Base-by-base conservation (phyloP, 805 yeast genomes). In the Suhomyces prunicola region DNA sequence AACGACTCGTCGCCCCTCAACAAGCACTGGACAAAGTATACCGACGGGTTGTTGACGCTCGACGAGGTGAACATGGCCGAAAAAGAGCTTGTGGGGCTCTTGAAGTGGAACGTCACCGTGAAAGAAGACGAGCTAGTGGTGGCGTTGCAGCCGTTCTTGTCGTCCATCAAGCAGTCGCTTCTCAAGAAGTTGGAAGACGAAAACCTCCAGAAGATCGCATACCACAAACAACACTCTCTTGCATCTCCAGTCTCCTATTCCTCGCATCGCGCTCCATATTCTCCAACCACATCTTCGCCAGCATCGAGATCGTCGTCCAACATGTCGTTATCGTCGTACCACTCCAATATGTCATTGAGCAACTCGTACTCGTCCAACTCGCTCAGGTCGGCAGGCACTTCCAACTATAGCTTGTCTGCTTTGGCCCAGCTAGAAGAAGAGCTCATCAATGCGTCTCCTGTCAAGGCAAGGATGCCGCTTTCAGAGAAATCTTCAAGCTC, bases 1-100 rank as follows among this genome's bases (percentile, higher is more conserved):
- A 93, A 93, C 71, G 99, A 93, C 74, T 88, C 96, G 3, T 86
- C 96, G 19, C 99, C 99, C 44, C 80, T 93, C 67, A 93, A 93
- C 73, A 92, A 88, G 72, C 97, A 94, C 74, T 93, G 99, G 99
- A 86, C 96, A 4, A 80, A 83, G 55, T 92, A 93, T 75, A 92
- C 98, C 3, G 86, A 87, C 66, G 97, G 97, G 0, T 77, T 94
- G 44, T 80, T 93, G 55, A 67, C 85, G 8, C 73, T 88, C 39
- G 78, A 78, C 22, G 98, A 93, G 64, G 90, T 94, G 50, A 94
- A 93, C 70, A 84, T 91, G 58, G 88, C 96, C 63, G 99, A 93
- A 72, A 80, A 92, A 59, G 98, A 93, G 72, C 76, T 94, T 62
- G 82, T 93, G 47, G 82, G 81, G 48, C 83, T 90, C 57, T 79